phyloP scores from a whole-genome alignment of 176 grass and related monocot species.

The Lolium multiflorum region DNA sequence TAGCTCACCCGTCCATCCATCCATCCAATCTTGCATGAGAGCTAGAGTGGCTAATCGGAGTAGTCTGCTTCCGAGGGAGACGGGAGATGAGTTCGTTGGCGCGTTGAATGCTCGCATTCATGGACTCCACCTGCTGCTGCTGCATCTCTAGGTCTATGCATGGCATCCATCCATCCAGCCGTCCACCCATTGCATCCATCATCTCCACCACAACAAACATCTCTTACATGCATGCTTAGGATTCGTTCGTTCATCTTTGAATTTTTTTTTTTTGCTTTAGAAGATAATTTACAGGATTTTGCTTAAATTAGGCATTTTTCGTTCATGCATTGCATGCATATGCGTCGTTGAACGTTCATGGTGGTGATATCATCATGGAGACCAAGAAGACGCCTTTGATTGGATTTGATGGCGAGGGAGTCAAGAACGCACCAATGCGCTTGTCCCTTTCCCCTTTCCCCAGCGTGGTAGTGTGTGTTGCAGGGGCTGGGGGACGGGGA shows the following conservation, averaged over 20 bases:
- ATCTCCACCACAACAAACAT: constrained; percentile 7
- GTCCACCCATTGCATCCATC: constrained; percentile 36
- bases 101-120: constrained; percentile 58
- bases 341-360: background rate
- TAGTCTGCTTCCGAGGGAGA: background rate
- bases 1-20: background rate
- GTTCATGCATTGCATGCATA: constrained; percentile 13
- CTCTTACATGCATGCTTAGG: background rate
- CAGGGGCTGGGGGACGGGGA: background rate
- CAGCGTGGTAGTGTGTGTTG: background rate
- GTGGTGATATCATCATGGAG: constrained; percentile 19
- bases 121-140: constrained; percentile 46
- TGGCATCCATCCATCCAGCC: background rate
- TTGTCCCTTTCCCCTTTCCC: constrained; percentile 66
- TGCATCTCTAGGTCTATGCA: constrained; percentile 47
- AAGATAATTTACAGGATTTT: constrained; percentile 7
- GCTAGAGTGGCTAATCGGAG: background rate
- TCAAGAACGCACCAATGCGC: constrained; percentile 99
- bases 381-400: constrained; percentile 31
- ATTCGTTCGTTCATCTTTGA: background rate
- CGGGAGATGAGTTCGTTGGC: constrained; percentile 29
- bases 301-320: constrained; percentile 32
- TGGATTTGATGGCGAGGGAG: constrained; percentile 61
- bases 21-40: background rate
- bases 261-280: background rate